A percentile compares a stretch with the other conserved stretches of the same genome.
These are phyloP conservation scores for Penicillium steckii DNA, from an alignment of 495 filamentous ascomycete species.

Conservation along the genomic window DNA sequence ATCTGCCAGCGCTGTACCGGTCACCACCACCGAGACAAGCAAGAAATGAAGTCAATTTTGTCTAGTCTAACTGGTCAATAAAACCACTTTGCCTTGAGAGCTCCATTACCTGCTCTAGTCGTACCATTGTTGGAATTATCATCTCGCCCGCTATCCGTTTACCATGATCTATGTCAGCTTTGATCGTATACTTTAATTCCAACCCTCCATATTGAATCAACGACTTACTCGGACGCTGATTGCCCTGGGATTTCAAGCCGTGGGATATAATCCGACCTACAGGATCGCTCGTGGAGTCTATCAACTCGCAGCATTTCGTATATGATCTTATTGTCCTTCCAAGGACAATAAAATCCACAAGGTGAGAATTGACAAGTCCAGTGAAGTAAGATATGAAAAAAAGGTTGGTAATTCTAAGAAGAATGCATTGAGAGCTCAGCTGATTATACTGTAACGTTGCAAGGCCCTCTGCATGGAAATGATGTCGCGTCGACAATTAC, in stretches of 20 bases:
- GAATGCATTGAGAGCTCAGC: background rate
- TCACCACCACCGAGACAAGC: too few relatives aligned
- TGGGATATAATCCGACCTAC: constrained; percentile 63
- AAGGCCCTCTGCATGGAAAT: background rate
- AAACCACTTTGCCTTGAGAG: too few relatives aligned
- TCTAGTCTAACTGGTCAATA: too few relatives aligned
- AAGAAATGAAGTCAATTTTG: too few relatives aligned
- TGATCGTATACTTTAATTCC: constrained; percentile 31
- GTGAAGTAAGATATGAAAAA: constrained; percentile 42
- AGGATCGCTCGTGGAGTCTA: constrained; percentile 48
- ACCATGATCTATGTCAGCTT: background rate
- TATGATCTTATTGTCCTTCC: too few relatives aligned
- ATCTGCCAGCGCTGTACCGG: too few relatives aligned
- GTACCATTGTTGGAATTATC: too few relatives aligned
- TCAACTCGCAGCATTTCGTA: too few relatives aligned
- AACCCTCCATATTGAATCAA: constrained; percentile 70
- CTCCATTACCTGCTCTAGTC: too few relatives aligned
- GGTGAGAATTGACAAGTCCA: constrained; percentile 68
- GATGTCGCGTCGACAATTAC: constrained; percentile 9
- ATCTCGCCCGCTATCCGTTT: too few relatives aligned
- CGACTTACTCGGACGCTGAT: constrained; percentile 31
- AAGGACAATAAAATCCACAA: too few relatives aligned
- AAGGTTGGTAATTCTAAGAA: constrained; percentile 2
- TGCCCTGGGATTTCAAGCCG: constrained; percentile 50
- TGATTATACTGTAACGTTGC: background rate